phyloP scores from a whole-genome alignment of 768 basidiomycete genomes.

The Coprinopsis marcescibilis region DNA sequence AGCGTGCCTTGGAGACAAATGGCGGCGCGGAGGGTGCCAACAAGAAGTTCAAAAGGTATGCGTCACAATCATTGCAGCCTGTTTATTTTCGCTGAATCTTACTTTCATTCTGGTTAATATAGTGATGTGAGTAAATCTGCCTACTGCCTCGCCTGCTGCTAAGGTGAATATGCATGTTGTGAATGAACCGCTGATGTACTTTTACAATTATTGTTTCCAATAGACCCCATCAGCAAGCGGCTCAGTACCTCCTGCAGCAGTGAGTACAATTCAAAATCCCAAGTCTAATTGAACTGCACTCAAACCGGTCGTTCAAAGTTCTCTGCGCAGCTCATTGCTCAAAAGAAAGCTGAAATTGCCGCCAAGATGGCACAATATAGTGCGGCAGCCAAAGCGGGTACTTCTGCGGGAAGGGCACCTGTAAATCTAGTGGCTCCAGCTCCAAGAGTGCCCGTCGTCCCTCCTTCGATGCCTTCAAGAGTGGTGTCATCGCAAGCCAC shows the following conservation, averaged over 20 bases:
- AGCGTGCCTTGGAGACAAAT: conserved; percentile 50
- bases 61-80: conserved; percentile 11
- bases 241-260: conserved; percentile 23
- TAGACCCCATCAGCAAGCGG: conserved; percentile 46
- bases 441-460: conserved; percentile 31
- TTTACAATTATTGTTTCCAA: conserved; percentile 61
- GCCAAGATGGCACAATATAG: conserved; percentile 89
- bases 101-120: conserved; percentile 18
- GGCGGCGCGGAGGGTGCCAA: conserved; percentile 39
- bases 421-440: conserved; percentile 33
- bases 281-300: not conserved
- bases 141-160: conserved; percentile 23
- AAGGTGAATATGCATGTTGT: conserved; percentile 71
- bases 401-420: not conserved
- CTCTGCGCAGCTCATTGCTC: conserved; percentile 63
- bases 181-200: conserved; percentile 46
- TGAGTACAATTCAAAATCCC: conserved; percentile 3
- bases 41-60: conserved; percentile 69
- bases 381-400: too few species aligned
- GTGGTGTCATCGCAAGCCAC: conserved; percentile 28
- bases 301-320: too few species aligned
- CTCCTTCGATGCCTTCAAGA: conserved; percentile 22
- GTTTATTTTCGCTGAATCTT: not conserved
- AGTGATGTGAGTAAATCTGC: conserved; percentile 65
- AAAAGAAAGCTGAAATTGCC: conserved; percentile 78